Conservation (phyloP, 2,329 filamentous ascomycete genomes). For the Fusarium sp. region DNA sequence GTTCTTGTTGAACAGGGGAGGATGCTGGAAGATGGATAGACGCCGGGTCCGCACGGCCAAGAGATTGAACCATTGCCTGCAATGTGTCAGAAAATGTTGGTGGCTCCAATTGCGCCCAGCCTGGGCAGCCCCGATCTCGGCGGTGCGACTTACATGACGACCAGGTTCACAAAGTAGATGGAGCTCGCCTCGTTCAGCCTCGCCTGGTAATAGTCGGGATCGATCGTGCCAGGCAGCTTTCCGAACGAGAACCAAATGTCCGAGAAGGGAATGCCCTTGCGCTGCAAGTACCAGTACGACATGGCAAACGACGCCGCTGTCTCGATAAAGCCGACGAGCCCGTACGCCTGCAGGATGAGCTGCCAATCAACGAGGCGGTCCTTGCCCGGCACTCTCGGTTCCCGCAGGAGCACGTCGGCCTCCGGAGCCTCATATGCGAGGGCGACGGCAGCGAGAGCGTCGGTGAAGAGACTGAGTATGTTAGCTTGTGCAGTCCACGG, state of each 20-base stretch:
- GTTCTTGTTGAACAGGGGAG: constrained; percentile 71
- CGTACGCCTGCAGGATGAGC: constrained; percentile 79
- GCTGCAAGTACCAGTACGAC: constrained; percentile 74
- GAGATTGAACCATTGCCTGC: constrained; percentile 77
- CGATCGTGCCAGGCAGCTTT: constrained; percentile 59
- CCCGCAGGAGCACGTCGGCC: constrained; percentile 77
- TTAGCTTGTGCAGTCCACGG: not conserved
- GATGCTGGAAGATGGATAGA: constrained; percentile 78
- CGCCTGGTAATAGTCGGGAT: constrained; percentile 64
- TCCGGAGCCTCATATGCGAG: constrained; percentile 83
- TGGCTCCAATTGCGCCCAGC: not conserved
- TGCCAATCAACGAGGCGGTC: constrained; percentile 80
- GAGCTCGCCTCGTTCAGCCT: constrained; percentile 74
- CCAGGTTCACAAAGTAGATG: constrained; percentile 84
- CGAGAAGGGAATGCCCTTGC: constrained; percentile 72
- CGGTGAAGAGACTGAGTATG: constrained; percentile 74
- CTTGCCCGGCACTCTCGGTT: constrained; percentile 74
- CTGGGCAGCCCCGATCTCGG: constrained; percentile 18
- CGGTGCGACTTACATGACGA: constrained; percentile 69
- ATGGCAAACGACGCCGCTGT: constrained; percentile 71
- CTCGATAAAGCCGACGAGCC: constrained; percentile 74
- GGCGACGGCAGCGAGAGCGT: constrained; percentile 78
- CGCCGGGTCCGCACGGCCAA: constrained; percentile 75
- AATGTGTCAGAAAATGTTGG: constrained; percentile 19
- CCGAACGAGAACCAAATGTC: constrained; percentile 78